phyloP scores from a whole-genome alignment of 2,329 filamentous ascomycete species.

The Trichoderma pleuroti region DNA sequence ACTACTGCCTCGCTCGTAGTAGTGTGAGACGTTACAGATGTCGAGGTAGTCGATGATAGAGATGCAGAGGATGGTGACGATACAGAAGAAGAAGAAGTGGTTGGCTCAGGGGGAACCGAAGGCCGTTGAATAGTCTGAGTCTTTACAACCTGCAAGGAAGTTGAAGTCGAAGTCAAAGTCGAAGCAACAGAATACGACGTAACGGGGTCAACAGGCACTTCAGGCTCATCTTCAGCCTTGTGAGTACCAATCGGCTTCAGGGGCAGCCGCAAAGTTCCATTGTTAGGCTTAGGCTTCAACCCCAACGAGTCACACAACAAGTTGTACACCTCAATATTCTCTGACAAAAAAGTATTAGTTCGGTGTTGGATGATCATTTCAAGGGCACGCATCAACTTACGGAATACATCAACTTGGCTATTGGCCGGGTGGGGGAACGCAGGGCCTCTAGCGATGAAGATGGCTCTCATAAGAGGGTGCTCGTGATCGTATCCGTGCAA shows the following conservation, averaged over 20 bases:
- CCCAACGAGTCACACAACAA: conserved; percentile 86
- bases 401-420: conserved; percentile 75
- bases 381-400: conserved; percentile 52
- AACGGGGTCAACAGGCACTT: conserved; percentile 54
- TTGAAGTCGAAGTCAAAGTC: neutral
- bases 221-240: conserved; percentile 44
- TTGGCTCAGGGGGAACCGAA: conserved; percentile 7
- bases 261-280: conserved; percentile 77
- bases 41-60: conserved; percentile 18
- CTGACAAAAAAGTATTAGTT: conserved; percentile 43
- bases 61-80: conserved; percentile 19
- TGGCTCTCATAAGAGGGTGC: conserved; percentile 91
- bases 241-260: conserved; percentile 63
- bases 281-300: conserved; percentile 71
- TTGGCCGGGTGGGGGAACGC: conserved; percentile 85
- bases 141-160: conserved; percentile 8
- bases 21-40: neutral
- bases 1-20: neutral
- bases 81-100: neutral
- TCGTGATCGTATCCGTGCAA: conserved; percentile 95
- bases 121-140: conserved; percentile 16
- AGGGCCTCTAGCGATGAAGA: conserved; percentile 88
- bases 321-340: conserved; percentile 95
- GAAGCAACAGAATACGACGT: conserved; percentile 15
- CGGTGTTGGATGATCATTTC: neutral